Conservation (phyloP, 1,139 yeast genomes). For the Saccharomyces hybrid region DNA sequence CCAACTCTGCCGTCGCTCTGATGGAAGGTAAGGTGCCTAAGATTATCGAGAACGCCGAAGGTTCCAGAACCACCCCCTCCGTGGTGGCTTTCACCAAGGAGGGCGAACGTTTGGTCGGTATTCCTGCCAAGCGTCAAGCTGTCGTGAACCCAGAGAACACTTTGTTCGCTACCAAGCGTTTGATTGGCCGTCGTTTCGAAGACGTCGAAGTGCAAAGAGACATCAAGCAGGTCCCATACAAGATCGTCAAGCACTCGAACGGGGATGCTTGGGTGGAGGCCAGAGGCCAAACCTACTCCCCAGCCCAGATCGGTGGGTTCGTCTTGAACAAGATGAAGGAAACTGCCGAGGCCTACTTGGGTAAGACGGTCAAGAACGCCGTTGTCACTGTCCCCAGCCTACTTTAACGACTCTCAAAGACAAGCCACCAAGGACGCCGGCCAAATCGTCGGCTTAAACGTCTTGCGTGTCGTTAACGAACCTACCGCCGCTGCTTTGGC, state of each 20-base stretch:
- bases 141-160: constrained; percentile 75
- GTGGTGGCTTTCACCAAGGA: constrained; percentile 80
- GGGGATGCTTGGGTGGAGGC: constrained; percentile 80
- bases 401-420: constrained; percentile 94
- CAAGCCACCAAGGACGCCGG: constrained; percentile 97
- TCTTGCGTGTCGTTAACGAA: constrained; percentile 87
- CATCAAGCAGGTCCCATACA: constrained; percentile 72
- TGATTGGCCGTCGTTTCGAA: constrained; percentile 70
- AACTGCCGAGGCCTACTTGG: constrained; percentile 87
- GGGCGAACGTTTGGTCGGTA: constrained; percentile 87
- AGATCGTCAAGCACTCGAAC: constrained; percentile 49
- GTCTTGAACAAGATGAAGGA: constrained; percentile 86
- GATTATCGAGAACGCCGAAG: constrained; percentile 90
- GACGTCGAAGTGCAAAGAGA: constrained; percentile 78
- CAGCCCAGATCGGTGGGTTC: constrained; percentile 91
- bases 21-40: constrained; percentile 89
- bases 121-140: constrained; percentile 91
- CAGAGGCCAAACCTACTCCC: constrained; percentile 64
- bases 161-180: constrained; percentile 76
- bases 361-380: constrained; percentile 83
- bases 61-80: constrained; percentile 90
- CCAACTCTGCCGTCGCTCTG: constrained; percentile 91
- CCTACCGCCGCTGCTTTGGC: constrained; percentile 97
- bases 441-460: constrained; percentile 85
- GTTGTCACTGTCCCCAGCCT: constrained; percentile 94